A percentile compares a stretch with the other conserved stretches of the same genome.
Evolutionary conservation across 1,139 yeast species (phyloP).

Genomic region (Hyphopichia khmerensis): DNA sequence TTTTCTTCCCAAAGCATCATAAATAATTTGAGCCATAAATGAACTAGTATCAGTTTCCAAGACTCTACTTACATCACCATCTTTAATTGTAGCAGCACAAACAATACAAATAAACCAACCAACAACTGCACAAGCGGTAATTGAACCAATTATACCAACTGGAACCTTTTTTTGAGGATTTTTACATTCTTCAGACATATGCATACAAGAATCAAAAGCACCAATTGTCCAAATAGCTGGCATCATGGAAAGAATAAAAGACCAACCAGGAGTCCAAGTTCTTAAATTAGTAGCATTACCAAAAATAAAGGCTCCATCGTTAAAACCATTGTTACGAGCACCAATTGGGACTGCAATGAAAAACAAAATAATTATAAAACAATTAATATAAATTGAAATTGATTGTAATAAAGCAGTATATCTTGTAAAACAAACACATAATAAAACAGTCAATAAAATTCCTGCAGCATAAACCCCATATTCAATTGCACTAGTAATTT

Average conservation of each 20-base stretch:
- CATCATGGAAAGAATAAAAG: constrained; percentile 46
- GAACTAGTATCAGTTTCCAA: constrained; percentile 47
- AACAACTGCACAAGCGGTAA: constrained; percentile 56
- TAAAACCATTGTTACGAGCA: constrained; percentile 32
- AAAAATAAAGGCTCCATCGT: constrained; percentile 49
- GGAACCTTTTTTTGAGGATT: constrained; percentile 71
- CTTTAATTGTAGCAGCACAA: constrained; percentile 53
- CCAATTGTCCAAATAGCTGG: constrained; percentile 69
- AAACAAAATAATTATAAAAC: constrained; percentile 54
- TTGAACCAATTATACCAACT: constrained; percentile 51
- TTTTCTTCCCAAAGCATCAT: constrained; percentile 62
- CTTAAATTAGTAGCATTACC: constrained; percentile 53
- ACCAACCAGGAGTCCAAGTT: constrained; percentile 69
- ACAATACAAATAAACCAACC: constrained; percentile 61
- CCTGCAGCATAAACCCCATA: constrained; percentile 41
- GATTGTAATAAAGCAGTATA: constrained; percentile 60
- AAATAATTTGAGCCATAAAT: constrained; percentile 65
- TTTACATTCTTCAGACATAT: constrained; percentile 70
- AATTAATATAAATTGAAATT: constrained; percentile 55
- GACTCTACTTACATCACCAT: constrained; percentile 46
- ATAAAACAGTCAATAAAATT: constrained; percentile 23
- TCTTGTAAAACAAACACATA: constrained; percentile 34
- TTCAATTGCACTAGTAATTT: constrained; percentile 27
- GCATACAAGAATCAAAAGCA: constrained; percentile 71
- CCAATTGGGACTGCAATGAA: constrained; percentile 68